Percentiles rank a stretch among this genome's conserved stretches.
Evolutionary conservation across 1,284 basidiomycete species (phyloP).

Genomic region (Cryptococcus sp.): DNA sequence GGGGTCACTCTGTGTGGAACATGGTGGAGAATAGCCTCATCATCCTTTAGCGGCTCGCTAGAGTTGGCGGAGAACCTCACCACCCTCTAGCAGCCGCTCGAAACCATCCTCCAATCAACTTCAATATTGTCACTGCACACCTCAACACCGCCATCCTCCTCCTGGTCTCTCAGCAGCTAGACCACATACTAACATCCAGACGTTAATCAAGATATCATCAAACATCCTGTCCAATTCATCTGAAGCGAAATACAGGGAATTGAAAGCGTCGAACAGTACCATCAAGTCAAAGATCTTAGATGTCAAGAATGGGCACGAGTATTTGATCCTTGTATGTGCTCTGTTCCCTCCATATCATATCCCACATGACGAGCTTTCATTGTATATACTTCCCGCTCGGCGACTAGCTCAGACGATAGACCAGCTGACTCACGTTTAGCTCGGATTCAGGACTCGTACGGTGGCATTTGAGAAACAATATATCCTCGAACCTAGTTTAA

Average conservation of each 20-base stretch:
- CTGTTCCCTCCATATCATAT: background rate
- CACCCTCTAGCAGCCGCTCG: no score
- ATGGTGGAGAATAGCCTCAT: no score
- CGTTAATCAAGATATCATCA: slow-evolving; percentile 38
- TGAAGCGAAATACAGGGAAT: slow-evolving; percentile 35
- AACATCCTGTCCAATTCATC: slow-evolving; percentile 32
- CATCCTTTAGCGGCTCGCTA: no score
- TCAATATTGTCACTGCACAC: no score
- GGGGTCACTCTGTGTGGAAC: no score
- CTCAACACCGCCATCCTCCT: no score
- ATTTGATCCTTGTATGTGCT: slow-evolving; percentile 42
- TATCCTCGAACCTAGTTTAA: slow-evolving; percentile 26
- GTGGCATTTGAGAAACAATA: slow-evolving; percentile 30
- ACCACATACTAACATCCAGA: slow-evolving; percentile 20
- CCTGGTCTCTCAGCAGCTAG: no score
- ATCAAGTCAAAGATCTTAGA: slow-evolving; percentile 38
- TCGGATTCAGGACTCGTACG: slow-evolving; percentile 40
- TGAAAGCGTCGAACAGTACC: slow-evolving; percentile 33
- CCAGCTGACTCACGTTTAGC: slow-evolving; percentile 22
- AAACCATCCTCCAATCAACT: no score
- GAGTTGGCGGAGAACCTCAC: no score
- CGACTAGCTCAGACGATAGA: no score
- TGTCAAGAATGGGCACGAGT: slow-evolving; percentile 40
- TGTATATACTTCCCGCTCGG: no score
- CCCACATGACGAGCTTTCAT: background rate